These are phyloP conservation scores for Trichoderma lentiforme DNA, from an alignment of 2,329 filamentous ascomycete genomes.

Conservation along the genomic window DNA sequence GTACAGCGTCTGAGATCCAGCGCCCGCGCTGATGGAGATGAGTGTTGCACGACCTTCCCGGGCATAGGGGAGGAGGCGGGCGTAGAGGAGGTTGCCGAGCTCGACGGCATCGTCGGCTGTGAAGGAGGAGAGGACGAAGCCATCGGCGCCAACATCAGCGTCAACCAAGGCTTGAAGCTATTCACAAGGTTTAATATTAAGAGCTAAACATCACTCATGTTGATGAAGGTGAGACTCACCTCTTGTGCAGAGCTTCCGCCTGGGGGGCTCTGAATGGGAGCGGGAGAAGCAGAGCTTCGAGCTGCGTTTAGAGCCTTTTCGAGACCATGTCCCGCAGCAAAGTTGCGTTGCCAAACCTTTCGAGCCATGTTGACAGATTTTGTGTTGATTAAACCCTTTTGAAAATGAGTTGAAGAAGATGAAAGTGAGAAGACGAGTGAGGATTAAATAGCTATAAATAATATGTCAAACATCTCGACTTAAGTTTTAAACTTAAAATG, in stretches of 20 bases:
- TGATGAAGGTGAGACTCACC: constrained; percentile 4
- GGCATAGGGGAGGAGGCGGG: constrained; percentile 53
- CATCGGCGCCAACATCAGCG: constrained; percentile 37
- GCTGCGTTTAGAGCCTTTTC: constrained; percentile 26
- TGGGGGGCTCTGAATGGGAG: constrained; percentile 19
- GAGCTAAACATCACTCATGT: fast-evolving
- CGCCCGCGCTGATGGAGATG: constrained; percentile 62
- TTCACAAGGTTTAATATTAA: background rate
- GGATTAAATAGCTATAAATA: background rate
- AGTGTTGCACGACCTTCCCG: constrained; percentile 43
- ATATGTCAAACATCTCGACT: background rate
- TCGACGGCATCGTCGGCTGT: constrained; percentile 62
- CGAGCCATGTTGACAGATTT: constrained; percentile 33
- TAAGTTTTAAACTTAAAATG: constrained; percentile 7
- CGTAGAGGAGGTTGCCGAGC: constrained; percentile 62
- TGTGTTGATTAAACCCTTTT: background rate
- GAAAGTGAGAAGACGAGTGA: background rate
- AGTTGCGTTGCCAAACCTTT: constrained; percentile 28
- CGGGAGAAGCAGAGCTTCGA: constrained; percentile 19
- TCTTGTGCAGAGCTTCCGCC: constrained; percentile 2
- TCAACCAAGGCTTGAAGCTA: constrained; percentile 28
- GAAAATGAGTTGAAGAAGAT: background rate
- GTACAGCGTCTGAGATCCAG: constrained; percentile 62
- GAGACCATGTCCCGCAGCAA: constrained; percentile 27
- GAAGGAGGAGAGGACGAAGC: constrained; percentile 51